These are phyloP conservation scores for Farysia itapuensis DNA, from an alignment of 1,284 basidiomycete species.

Conservation along the genomic window DNA sequence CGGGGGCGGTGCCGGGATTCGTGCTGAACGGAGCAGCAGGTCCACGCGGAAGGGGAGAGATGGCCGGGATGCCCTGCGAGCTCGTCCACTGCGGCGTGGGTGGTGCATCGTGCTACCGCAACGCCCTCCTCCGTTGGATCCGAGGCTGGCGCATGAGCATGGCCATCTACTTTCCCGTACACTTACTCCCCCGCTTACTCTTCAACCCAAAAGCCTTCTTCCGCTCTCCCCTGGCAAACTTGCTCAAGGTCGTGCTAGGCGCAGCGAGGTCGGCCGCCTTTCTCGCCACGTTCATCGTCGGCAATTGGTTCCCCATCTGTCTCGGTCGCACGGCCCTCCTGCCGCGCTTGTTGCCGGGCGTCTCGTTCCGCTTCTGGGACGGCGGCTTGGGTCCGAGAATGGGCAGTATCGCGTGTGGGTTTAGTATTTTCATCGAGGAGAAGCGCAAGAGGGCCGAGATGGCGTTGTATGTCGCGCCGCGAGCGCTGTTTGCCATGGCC, in stretches of 20 bases:
- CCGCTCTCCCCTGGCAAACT: constrained; percentile 27
- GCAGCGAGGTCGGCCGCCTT: constrained; percentile 59
- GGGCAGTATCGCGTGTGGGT: constrained; percentile 41
- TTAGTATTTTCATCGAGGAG: constrained; percentile 60
- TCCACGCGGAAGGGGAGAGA: constrained; percentile 41
- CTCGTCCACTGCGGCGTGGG: constrained; percentile 59
- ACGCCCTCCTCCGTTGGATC: constrained; percentile 56
- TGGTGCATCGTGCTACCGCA: constrained; percentile 54
- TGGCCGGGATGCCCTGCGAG: constrained; percentile 59
- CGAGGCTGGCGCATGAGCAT: constrained; percentile 57
- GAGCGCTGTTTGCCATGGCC: constrained; percentile 56
- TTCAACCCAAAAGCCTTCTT: constrained; percentile 50
- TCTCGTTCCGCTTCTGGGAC: constrained; percentile 44
- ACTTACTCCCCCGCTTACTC: constrained; percentile 59
- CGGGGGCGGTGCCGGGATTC: constrained; percentile 12
- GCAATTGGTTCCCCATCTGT: constrained; percentile 58
- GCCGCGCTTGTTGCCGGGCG: constrained; percentile 35
- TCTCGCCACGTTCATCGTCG: constrained; percentile 60
- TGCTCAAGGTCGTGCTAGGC: constrained; percentile 52
- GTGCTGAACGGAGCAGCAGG: constrained; percentile 42
- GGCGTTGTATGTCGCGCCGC: constrained; percentile 61
- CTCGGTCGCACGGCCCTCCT: constrained; percentile 32
- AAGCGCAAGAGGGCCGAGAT: constrained; percentile 60
- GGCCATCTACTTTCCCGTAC: constrained; percentile 61
- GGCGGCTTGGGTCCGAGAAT: constrained; percentile 36